phyloP scores from a whole-genome alignment of 2,329 filamentous ascomycete genomes.

The Clonostachys solani region DNA sequence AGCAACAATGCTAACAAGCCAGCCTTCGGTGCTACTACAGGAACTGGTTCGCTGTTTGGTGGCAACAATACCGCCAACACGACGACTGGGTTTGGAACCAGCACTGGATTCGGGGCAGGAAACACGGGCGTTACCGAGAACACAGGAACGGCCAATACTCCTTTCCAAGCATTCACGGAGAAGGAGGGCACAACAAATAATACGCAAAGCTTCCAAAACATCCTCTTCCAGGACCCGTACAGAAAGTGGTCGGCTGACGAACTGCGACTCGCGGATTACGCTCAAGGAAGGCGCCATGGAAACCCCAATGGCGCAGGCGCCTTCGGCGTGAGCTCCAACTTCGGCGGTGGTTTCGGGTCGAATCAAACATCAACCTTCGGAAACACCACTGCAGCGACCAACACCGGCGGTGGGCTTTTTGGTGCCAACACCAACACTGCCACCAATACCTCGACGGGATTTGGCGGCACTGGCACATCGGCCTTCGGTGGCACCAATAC shows the following conservation, averaged over 20 bases:
- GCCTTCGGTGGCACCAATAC: slow-evolving; percentile 15
- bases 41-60: slow-evolving; percentile 39
- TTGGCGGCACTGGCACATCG: slow-evolving; percentile 23
- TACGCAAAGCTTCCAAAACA: slow-evolving; percentile 63
- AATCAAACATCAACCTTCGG: too few species aligned
- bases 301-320: slow-evolving; percentile 79
- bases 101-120: slow-evolving; percentile 33
- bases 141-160: slow-evolving; percentile 65
- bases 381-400: slow-evolving; percentile 18
- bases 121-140: slow-evolving; percentile 50
- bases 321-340: slow-evolving; percentile 62
- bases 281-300: slow-evolving; percentile 78
- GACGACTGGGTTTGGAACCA: slow-evolving; percentile 23
- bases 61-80: slow-evolving; percentile 14
- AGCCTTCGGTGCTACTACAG: slow-evolving; percentile 39
- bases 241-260: slow-evolving; percentile 90
- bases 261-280: slow-evolving; percentile 80
- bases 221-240: slow-evolving; percentile 75
- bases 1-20: slow-evolving; percentile 37
- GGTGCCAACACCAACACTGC: slow-evolving; percentile 23
- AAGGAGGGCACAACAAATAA: slow-evolving; percentile 63
- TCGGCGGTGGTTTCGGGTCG: slow-evolving; percentile 47
- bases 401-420: slow-evolving; percentile 32
- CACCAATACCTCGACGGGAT: slow-evolving; percentile 20
- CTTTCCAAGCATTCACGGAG: slow-evolving; percentile 67